A percentile compares a stretch with the other conserved stretches of the same genome.
These are phyloP conservation scores for Ehretia macrophylla DNA, from an alignment of 257 asterid genomes.

Conservation along the genomic window DNA sequence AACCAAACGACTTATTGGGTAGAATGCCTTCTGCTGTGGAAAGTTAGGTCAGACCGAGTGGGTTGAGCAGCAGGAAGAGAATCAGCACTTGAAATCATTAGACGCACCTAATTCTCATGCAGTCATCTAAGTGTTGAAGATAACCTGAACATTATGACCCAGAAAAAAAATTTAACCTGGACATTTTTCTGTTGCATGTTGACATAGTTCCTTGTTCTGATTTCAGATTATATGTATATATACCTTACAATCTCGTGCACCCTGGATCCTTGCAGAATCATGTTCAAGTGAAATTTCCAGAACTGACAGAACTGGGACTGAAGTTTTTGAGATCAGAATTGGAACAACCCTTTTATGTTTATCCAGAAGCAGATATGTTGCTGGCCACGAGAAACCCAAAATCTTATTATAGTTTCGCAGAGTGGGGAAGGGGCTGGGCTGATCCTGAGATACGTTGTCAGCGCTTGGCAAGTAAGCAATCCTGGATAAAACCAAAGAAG, in stretches of 20 bases:
- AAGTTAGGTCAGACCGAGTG: too few relatives aligned
- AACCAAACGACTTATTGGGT: too few relatives aligned
- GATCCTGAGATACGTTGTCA: slow-evolving; percentile 76
- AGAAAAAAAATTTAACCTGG: too few relatives aligned
- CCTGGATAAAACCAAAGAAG: slow-evolving; percentile 33
- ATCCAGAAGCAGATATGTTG: slow-evolving; percentile 79
- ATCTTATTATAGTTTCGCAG: slow-evolving; percentile 58
- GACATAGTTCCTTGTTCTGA: background rate
- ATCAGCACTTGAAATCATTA: too few relatives aligned
- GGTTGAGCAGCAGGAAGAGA: too few relatives aligned
- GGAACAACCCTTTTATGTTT: slow-evolving; percentile 34
- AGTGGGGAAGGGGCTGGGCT: slow-evolving; percentile 88
- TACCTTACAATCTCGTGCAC: slow-evolving; percentile 2
- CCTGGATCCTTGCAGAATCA: slow-evolving; percentile 31
- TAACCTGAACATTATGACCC: too few relatives aligned
- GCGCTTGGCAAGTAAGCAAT: slow-evolving; percentile 38
- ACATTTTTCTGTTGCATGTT: background rate
- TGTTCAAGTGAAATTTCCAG: slow-evolving; percentile 58
- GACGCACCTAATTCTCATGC: too few relatives aligned
- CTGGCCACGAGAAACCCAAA: slow-evolving; percentile 34
- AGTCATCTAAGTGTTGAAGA: background rate
- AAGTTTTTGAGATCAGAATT: slow-evolving; percentile 35
- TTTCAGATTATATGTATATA: background rate
- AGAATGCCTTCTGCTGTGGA: too few relatives aligned
- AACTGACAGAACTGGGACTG: slow-evolving; percentile 45